Evolutionary conservation across 2,329 filamentous ascomycete species (phyloP).

Genomic region (Aspergillus sojae): DNA sequence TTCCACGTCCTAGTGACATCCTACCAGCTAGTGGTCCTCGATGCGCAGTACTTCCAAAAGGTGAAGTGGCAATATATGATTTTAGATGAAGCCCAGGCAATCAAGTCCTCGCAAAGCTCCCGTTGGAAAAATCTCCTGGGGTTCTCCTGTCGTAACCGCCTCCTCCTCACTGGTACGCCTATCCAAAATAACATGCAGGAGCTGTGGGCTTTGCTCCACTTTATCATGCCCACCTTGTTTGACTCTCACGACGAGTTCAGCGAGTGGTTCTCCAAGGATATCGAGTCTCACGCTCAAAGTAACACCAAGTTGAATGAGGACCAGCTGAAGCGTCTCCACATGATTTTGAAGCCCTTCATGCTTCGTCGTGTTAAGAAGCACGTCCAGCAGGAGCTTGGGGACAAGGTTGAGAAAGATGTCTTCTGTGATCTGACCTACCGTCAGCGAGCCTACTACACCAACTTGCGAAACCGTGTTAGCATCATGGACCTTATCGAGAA

Average conservation of each 20-base stretch:
- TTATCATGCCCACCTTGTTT: slow-evolving; percentile 99
- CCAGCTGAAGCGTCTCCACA: slow-evolving; percentile 92
- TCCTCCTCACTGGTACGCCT: slow-evolving; percentile 91
- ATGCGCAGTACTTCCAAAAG: slow-evolving; percentile 97
- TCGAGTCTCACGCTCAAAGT: slow-evolving; percentile 96
- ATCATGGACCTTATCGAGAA: slow-evolving; percentile 99
- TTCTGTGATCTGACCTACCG: slow-evolving; percentile 97
- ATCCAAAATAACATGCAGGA: slow-evolving; percentile 99
- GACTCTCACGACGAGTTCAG: slow-evolving; percentile 60
- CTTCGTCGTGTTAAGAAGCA: slow-evolving; percentile 99
- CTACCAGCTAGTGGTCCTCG: slow-evolving; percentile 94
- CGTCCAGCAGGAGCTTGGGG: slow-evolving; percentile 96
- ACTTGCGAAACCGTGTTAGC: slow-evolving; percentile 93
- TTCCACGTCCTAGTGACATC: slow-evolving; percentile 97
- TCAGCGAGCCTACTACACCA: slow-evolving; percentile 90
- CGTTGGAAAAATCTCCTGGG: slow-evolving; percentile 94
- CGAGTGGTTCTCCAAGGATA: slow-evolving; percentile 62
- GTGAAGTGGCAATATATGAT: slow-evolving; percentile 99
- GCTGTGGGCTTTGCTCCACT: slow-evolving; percentile 94
- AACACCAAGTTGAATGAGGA: slow-evolving; percentile 99
- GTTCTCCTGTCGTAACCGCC: slow-evolving; percentile 92
- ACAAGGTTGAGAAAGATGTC: slow-evolving; percentile 96
- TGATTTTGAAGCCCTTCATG: slow-evolving; percentile 99
- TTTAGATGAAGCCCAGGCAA: slow-evolving; percentile 95
- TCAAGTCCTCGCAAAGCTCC: slow-evolving; percentile 96